Conservation (phyloP, 164 flowering plant genomes). For the Vitis amurensis region DNA sequence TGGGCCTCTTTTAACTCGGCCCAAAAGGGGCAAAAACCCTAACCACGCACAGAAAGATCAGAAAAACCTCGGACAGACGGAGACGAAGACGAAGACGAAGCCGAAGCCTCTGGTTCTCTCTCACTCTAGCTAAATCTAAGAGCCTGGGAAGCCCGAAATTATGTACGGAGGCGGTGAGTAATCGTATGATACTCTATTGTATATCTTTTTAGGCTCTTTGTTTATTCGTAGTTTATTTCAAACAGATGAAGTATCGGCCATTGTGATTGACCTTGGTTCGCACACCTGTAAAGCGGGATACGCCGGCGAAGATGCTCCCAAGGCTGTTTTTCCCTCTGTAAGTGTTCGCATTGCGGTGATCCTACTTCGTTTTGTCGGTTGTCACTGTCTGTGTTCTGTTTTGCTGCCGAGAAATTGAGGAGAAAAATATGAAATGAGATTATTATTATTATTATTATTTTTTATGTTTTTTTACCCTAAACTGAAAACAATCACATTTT, state of each 20-base stretch:
- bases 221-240: not conserved
- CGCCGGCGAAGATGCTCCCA: constrained; percentile 99
- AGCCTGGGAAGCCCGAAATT: constrained; percentile 6
- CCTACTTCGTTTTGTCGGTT: not conserved
- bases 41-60: too few relatives aligned
- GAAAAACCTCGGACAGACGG: too few relatives aligned
- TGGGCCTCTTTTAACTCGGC: too few relatives aligned
- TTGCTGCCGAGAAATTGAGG: too few relatives aligned
- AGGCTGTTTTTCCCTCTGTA: constrained; percentile 97
- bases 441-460: too few relatives aligned
- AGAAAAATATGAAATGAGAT: too few relatives aligned
- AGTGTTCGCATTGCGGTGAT: constrained; percentile 15
- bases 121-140: too few relatives aligned
- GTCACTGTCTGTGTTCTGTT: not conserved
- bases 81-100: too few relatives aligned
- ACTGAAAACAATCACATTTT: too few relatives aligned
- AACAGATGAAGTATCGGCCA: constrained; percentile 95
- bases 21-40: too few relatives aligned
- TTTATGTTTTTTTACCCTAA: too few relatives aligned
- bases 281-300: constrained; percentile 99
- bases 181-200: not conserved
- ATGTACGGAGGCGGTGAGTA: constrained; percentile 68
- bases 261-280: constrained; percentile 90
- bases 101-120: too few relatives aligned
- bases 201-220: not conserved